These are phyloP conservation scores for Scedosporium boydii DNA, from an alignment of 2,329 filamentous ascomycete genomes.

Conservation along the genomic window DNA sequence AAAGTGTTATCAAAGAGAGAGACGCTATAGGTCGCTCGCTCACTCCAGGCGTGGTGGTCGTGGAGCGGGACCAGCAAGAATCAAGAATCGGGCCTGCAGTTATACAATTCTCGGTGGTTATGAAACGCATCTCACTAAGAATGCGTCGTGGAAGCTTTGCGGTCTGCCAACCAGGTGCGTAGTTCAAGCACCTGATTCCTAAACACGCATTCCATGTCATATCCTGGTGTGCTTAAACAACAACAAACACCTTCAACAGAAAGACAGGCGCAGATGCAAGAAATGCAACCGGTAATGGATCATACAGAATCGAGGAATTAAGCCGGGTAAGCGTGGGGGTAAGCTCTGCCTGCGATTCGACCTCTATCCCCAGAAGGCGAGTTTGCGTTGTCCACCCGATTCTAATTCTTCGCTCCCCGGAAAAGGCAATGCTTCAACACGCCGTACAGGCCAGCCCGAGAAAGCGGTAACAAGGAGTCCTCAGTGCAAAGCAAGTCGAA, in stretches of 20 bases:
- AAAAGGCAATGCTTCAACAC: background rate
- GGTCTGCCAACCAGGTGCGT: background rate
- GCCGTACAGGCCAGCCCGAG: background rate
- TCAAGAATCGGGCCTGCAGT: background rate
- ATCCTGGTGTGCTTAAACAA: no score
- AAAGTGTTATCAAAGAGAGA: background rate
- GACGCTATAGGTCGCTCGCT: background rate
- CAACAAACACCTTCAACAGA: background rate
- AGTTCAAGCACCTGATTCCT: background rate
- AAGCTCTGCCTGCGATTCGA: background rate
- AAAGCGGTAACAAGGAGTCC: background rate
- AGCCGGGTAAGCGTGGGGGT: slow-evolving; percentile 8
- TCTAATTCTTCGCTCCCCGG: background rate
- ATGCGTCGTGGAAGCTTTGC: background rate
- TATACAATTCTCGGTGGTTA: background rate
- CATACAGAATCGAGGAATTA: slow-evolving; percentile 1
- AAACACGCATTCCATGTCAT: background rate
- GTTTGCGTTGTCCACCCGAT: background rate
- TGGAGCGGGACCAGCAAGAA: background rate
- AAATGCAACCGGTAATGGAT: background rate
- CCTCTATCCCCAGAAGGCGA: background rate
- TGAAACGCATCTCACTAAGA: background rate
- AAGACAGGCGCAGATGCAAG: background rate
- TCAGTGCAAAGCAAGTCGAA: background rate
- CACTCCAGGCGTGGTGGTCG: background rate